Evolutionary conservation across 257 asterid genomes (phyloP).

Genomic region (Solanum rostratum): DNA sequence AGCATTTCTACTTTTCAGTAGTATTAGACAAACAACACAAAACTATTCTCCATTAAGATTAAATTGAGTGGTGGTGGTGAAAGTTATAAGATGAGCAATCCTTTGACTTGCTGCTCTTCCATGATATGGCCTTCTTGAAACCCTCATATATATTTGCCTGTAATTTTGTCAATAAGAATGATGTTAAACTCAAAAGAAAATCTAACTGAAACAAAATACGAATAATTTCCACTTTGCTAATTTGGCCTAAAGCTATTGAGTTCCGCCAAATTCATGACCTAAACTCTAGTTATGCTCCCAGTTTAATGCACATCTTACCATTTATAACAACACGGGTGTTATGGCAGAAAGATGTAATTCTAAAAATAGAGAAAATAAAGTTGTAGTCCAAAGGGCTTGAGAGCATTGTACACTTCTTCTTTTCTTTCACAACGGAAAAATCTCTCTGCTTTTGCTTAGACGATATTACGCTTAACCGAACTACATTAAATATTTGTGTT

Average conservation of each 20-base stretch:
- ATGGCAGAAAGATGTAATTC: not conserved
- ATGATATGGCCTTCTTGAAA: not conserved
- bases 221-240: not conserved
- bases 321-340: not conserved
- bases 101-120: not conserved
- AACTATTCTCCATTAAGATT: not conserved
- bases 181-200: not conserved
- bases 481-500: no score
- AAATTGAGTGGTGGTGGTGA: not conserved
- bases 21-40: not conserved
- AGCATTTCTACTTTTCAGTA: not conserved
- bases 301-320: not conserved
- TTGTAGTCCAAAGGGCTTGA: no score
- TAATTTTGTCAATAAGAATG: not conserved
- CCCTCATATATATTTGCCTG: not conserved
- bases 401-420: no score
- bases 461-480: no score
- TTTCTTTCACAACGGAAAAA: no score
- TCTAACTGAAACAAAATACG: not conserved
- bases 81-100: not conserved
- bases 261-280: no score
- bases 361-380: no score
- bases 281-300: not conserved
- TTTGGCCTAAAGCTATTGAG: not conserved
- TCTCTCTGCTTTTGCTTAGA: no score